Conservation (phyloP, 225 moss, liverwort and hornwort species). For the Antitrichia curtipendula region DNA sequence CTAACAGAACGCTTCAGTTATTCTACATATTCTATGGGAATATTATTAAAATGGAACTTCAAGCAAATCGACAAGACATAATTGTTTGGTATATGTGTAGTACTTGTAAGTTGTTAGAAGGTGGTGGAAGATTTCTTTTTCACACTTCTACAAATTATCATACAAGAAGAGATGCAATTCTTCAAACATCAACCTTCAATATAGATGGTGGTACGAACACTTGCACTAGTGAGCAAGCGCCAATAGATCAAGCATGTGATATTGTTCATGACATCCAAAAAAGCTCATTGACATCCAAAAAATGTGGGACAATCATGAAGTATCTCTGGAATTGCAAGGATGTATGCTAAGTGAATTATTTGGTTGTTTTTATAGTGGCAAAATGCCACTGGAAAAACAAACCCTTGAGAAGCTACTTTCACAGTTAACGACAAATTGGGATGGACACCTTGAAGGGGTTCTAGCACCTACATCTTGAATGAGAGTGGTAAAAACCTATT, state of each 20-base stretch:
- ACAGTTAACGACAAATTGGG: accelerated
- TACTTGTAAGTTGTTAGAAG: background rate
- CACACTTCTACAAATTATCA: background rate
- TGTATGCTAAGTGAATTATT: background rate
- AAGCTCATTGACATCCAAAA: background rate
- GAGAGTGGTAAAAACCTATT: too few relatives aligned
- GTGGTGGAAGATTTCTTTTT: background rate
- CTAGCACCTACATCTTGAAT: too few relatives aligned
- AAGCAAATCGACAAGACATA: accelerated
- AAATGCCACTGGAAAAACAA: background rate
- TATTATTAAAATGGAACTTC: too few relatives aligned
- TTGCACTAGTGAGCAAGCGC: too few relatives aligned
- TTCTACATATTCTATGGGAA: too few relatives aligned
- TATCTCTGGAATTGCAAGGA: background rate
- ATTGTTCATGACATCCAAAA: too few relatives aligned
- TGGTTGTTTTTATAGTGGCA: background rate
- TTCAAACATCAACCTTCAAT: background rate
- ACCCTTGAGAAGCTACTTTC: background rate
- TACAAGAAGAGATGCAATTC: background rate
- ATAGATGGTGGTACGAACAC: background rate
- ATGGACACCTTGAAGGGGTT: too few relatives aligned
- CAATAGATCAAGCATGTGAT: background rate
- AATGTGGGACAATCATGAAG: background rate
- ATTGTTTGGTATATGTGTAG: background rate
- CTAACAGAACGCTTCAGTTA: too few relatives aligned